A percentile compares a stretch with the other conserved stretches of the same genome.
These are phyloP conservation scores for Apiospora koreana DNA, from an alignment of 2,329 filamentous ascomycete genomes.

Conservation along the genomic window DNA sequence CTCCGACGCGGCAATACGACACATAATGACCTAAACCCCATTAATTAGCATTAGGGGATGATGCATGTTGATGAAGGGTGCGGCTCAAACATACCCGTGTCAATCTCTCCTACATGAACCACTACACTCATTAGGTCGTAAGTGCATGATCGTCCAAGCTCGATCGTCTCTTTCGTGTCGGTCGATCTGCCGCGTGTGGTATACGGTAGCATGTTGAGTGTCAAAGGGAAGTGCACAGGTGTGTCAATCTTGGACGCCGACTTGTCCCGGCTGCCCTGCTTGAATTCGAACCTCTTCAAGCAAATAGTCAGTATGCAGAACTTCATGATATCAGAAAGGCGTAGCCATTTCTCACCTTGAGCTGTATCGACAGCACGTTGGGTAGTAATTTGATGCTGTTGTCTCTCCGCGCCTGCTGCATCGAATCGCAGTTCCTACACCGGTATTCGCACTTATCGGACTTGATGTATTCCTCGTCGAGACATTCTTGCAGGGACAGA, in stretches of 20 bases:
- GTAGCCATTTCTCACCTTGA: conserved; percentile 65
- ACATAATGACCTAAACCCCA: conserved; percentile 72
- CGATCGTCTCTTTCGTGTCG: conserved; percentile 51
- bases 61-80: not conserved
- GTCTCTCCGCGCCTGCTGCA: conserved; percentile 80
- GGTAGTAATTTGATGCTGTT: conserved; percentile 82
- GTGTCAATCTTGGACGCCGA: conserved; percentile 86
- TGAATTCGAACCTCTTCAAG: conserved; percentile 71
- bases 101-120: conserved; percentile 90
- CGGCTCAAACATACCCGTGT: conserved; percentile 57
- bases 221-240: conserved; percentile 80
- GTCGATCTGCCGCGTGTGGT: conserved; percentile 65
- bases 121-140: conserved; percentile 91
- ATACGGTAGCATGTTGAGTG: conserved; percentile 89
- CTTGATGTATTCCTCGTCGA: conserved; percentile 84
- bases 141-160: conserved; percentile 66
- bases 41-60: conserved; percentile 8
- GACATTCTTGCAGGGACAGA: conserved; percentile 68
- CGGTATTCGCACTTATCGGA: conserved; percentile 88
- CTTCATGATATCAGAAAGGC: not conserved
- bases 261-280: conserved; percentile 62
- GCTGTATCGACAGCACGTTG: conserved; percentile 86
- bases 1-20: conserved; percentile 81
- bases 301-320: conserved; percentile 13
- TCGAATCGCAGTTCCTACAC: conserved; percentile 76